These are phyloP conservation scores for Ophiostoma piceae DNA, from an alignment of 2,329 filamentous ascomycete species.

Conservation along the genomic window DNA sequence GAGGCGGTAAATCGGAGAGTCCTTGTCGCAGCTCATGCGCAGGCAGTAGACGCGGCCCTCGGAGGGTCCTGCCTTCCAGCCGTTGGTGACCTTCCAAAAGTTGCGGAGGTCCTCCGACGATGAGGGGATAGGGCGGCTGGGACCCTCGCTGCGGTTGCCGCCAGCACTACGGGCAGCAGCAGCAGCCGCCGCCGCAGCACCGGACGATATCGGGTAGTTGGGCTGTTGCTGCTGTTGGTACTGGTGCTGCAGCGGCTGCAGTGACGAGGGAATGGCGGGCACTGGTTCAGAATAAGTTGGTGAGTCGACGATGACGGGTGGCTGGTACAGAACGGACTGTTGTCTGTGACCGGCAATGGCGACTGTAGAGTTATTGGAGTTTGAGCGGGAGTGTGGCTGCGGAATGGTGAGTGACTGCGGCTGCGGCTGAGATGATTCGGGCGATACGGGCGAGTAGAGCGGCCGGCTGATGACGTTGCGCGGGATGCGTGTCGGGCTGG, in stretches of 20 bases:
- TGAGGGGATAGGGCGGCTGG: slow-evolving; percentile 44
- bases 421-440: slow-evolving; percentile 19
- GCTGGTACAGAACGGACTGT: neutral
- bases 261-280: neutral
- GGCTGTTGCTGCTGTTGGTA: slow-evolving; percentile 25
- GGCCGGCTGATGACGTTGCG: slow-evolving; percentile 60
- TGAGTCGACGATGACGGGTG: neutral
- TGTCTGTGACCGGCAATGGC: neutral
- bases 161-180: neutral
- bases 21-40: slow-evolving; percentile 50
- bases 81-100: slow-evolving; percentile 65
- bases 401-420: neutral
- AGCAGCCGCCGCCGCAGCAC: neutral
- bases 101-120: slow-evolving; percentile 58
- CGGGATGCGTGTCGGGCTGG: slow-evolving; percentile 59
- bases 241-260: slow-evolving; percentile 10
- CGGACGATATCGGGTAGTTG: neutral
- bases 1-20: slow-evolving; percentile 62
- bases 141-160: neutral
- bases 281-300: neutral
- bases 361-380: neutral
- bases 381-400: neutral
- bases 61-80: slow-evolving; percentile 57
- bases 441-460: slow-evolving; percentile 48
- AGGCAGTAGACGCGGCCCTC: slow-evolving; percentile 58